phyloP scores from a whole-genome alignment of 2,329 filamentous ascomycete genomes.

The Pseudofabraea citricarpa region DNA sequence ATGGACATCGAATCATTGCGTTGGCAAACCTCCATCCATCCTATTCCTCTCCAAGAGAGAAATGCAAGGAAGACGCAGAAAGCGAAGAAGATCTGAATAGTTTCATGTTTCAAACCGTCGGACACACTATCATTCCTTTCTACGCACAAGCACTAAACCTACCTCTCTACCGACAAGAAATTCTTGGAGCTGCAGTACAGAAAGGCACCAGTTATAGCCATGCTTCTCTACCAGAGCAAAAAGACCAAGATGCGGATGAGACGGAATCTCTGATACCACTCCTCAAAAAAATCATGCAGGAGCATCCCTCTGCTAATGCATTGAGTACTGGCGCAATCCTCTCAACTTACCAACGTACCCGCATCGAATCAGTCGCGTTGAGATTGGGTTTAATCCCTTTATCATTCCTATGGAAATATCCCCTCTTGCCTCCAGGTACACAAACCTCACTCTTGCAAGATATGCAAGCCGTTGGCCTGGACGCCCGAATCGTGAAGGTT shows the following conservation, averaged over 20 bases:
- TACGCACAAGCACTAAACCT: constrained; percentile 76
- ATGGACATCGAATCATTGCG: constrained; percentile 81
- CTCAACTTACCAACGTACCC: constrained; percentile 90
- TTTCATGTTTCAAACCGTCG: constrained; percentile 99
- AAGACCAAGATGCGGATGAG: constrained; percentile 54
- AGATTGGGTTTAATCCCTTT: constrained; percentile 78
- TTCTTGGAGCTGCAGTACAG: constrained; percentile 66
- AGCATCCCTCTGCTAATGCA: constrained; percentile 78
- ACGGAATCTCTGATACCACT: constrained; percentile 82
- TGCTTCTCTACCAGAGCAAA: constrained; percentile 11
- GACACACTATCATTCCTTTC: constrained; percentile 79
- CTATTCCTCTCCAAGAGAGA: neutral
- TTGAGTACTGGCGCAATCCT: constrained; percentile 88
- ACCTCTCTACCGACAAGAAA: constrained; percentile 78
- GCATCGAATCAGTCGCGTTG: constrained; percentile 88
- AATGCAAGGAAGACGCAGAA: constrained; percentile 10
- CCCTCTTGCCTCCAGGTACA: constrained; percentile 54
- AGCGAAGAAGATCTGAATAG: constrained; percentile 73
- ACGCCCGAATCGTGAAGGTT: constrained; percentile 92
- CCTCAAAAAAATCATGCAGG: constrained; percentile 58
- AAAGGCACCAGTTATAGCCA: constrained; percentile 63
- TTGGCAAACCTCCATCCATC: constrained; percentile 80
- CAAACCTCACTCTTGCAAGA: constrained; percentile 63
- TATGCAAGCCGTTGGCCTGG: constrained; percentile 73
- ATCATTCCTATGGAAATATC: constrained; percentile 90